A percentile compares a stretch with the other conserved stretches of the same genome.
Evolutionary conservation across 2,329 filamentous ascomycete species (phyloP).

Genomic region (Dothidotthia symphoricarpi): DNA sequence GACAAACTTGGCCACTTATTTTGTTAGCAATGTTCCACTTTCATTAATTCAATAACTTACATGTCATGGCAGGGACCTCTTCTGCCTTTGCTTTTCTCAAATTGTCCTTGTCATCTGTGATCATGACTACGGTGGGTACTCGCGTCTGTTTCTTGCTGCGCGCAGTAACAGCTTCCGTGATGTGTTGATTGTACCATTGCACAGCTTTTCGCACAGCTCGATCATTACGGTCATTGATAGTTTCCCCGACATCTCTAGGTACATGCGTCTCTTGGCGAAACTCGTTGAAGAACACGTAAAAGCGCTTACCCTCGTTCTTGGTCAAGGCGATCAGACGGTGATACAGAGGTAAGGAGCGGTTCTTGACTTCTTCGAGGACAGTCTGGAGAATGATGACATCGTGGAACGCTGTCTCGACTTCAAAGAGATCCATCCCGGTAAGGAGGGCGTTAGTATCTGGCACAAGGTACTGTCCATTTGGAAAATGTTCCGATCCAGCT

Average conservation of each 20-base stretch:
- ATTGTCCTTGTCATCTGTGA: conserved; percentile 90
- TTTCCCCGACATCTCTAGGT: conserved; percentile 70
- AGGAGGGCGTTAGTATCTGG: conserved; percentile 96
- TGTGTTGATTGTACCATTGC: conserved; percentile 85
- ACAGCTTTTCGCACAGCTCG: conserved; percentile 82
- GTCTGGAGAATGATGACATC: conserved; percentile 97
- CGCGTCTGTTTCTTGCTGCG: conserved; percentile 49
- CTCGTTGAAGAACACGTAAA: conserved; percentile 99
- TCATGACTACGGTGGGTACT: conserved; percentile 81
- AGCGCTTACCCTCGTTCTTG: conserved; percentile 94
- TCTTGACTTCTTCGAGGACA: conserved; percentile 92
- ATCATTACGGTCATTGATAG: conserved; percentile 95
- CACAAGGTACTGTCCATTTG: conserved; percentile 87
- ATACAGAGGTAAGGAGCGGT: conserved; percentile 89
- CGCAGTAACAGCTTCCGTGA: conserved; percentile 61
- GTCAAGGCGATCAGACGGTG: conserved; percentile 88
- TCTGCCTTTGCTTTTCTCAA: conserved; percentile 77
- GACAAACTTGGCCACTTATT: conserved; percentile 67
- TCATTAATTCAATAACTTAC: conserved; percentile 18
- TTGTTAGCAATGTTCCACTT: conserved; percentile 10
- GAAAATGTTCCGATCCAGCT: conserved; percentile 76
- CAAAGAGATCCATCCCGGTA: conserved; percentile 95
- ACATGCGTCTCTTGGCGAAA: conserved; percentile 92
- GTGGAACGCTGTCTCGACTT: conserved; percentile 86
- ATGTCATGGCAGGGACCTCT: conserved; percentile 64